Evolutionary conservation across 148 eudicot genomes (phyloP).

Genomic region (Pouteria glomerata): DNA sequence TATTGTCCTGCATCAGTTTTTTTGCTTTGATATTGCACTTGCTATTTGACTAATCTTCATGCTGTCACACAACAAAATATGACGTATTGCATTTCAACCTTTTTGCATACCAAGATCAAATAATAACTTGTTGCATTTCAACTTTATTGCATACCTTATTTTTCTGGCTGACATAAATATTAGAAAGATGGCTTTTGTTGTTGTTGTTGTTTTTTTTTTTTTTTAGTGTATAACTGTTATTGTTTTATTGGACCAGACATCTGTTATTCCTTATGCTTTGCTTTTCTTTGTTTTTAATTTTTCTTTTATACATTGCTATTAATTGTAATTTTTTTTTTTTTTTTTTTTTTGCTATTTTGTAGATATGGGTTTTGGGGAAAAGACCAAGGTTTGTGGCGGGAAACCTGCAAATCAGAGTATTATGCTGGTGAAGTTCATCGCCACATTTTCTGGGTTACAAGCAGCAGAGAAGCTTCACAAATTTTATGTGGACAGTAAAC

Average conservation of each 20-base stretch:
- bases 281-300: no score
- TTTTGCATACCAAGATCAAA: no score
- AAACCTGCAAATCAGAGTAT: constrained; percentile 41
- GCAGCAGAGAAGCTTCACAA: constrained; percentile 52
- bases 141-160: background rate
- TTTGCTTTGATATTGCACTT: background rate
- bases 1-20: no score
- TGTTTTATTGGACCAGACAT: background rate
- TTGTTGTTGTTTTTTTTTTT: no score
- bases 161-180: background rate
- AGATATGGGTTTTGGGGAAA: constrained; percentile 47
- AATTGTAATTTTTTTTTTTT: background rate
- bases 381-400: constrained; percentile 36
- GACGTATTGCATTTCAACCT: no score
- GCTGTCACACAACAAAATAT: no score
- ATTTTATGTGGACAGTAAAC: constrained; percentile 30
- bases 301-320: no score
- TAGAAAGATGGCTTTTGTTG: background rate
- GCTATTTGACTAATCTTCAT: background rate
- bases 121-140: background rate
- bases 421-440: constrained; percentile 40
- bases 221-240: background rate
- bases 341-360: background rate
- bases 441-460: constrained; percentile 46
- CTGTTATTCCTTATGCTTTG: background rate